phyloP scores from a whole-genome alignment of 345 rosid genomes.

The Atalantia buxifolia region DNA sequence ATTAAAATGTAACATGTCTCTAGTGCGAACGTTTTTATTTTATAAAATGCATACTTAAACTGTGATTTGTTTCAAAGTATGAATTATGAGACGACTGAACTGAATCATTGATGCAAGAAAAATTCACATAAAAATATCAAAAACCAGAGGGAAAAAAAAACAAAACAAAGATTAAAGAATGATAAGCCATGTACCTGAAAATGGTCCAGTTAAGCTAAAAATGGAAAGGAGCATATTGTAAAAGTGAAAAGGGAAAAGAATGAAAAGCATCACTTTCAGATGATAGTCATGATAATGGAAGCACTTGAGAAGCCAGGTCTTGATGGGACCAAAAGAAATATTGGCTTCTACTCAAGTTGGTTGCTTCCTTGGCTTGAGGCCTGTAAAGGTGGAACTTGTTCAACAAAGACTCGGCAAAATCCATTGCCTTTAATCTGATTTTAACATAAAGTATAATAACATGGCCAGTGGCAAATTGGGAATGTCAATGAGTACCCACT shows the following conservation, averaged over 20 bases:
- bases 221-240: constrained; percentile 21
- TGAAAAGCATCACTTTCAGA: constrained; percentile 18
- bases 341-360: constrained; percentile 8
- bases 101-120: background rate
- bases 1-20: no score
- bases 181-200: constrained; percentile 8
- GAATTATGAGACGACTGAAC: no score
- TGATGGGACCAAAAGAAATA: constrained; percentile 25
- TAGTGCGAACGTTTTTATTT: rapidly evolving
- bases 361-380: constrained; percentile 28
- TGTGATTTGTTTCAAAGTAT: no score
- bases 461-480: background rate
- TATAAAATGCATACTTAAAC: no score
- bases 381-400: constrained; percentile 42
- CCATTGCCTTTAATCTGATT: background rate
- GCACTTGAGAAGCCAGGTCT: constrained; percentile 32
- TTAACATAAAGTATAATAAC: background rate
- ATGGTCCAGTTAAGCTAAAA: constrained; percentile 9
- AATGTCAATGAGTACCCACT: background rate
- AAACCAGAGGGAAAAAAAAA: background rate
- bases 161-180: background rate
- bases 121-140: background rate
- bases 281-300: constrained; percentile 23
- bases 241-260: constrained; percentile 16
- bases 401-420: constrained; percentile 20